These are phyloP conservation scores for Thecaphora thlaspeos DNA, from an alignment of 1,284 basidiomycete genomes.

Conservation along the genomic window DNA sequence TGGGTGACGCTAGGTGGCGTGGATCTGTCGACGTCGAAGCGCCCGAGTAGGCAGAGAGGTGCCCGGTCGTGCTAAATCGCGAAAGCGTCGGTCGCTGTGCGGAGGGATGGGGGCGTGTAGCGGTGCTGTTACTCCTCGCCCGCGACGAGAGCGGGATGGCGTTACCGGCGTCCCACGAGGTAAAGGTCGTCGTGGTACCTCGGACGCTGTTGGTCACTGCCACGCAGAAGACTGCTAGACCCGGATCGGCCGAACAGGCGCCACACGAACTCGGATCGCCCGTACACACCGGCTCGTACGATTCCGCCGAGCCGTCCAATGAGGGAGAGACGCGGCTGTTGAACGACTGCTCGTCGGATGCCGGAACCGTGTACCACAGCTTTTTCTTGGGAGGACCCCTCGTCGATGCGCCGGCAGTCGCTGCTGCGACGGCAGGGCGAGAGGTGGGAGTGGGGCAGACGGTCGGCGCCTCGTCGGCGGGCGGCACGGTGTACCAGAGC, in stretches of 20 bases:
- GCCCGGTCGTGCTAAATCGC: constrained; percentile 12
- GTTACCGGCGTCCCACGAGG: constrained; percentile 3
- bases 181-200: neutral
- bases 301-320: neutral
- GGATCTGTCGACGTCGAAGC: neutral
- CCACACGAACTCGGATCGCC: constrained; percentile 40
- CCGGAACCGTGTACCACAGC: constrained; percentile 31
- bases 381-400: constrained; percentile 25
- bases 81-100: constrained; percentile 10
- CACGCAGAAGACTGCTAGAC: constrained; percentile 40
- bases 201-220: constrained; percentile 16
- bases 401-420: too few species aligned
- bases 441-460: constrained; percentile 1
- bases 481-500: neutral
- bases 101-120: neutral
- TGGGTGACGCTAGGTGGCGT: neutral
- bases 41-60: too few species aligned
- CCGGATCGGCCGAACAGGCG: constrained; percentile 39
- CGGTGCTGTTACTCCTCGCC: neutral
- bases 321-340: too few species aligned
- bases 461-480: neutral
- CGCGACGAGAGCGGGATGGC: neutral
- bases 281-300: constrained; percentile 24
- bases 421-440: neutral
- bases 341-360: neutral